Percentiles rank a stretch among this genome's conserved stretches.
These are phyloP conservation scores for Fusarium avenaceum DNA, from an alignment of 2,329 filamentous ascomycete genomes.

Conservation along the genomic window DNA sequence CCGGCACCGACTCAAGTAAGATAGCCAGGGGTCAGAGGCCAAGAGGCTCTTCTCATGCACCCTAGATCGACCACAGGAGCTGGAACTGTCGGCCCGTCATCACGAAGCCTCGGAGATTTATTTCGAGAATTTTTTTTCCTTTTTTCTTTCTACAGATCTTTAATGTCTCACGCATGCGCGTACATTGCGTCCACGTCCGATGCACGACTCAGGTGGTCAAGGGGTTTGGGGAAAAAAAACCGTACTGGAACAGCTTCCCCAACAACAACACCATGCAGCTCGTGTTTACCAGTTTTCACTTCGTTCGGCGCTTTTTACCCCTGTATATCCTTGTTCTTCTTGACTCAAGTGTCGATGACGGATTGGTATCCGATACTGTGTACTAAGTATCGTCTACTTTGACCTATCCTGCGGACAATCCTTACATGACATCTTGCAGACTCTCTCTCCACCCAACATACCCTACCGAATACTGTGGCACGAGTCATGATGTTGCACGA, in stretches of 20 bases:
- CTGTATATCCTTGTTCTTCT: conserved; percentile 18
- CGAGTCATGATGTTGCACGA: conserved; percentile 23
- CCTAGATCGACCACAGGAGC: conserved; percentile 33
- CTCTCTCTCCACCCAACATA: conserved; percentile 12
- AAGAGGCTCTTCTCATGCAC: conserved; percentile 24
- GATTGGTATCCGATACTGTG: conserved; percentile 7
- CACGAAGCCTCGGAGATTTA: conserved; percentile 21
- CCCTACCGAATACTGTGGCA: background rate
- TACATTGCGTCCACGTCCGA: conserved; percentile 34
- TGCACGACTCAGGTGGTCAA: conserved; percentile 36
- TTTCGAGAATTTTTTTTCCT: background rate
- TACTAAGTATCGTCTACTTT: conserved; percentile 37
- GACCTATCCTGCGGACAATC: conserved; percentile 1
- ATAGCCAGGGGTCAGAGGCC: conserved; percentile 5
- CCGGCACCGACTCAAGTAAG: conserved; percentile 27
- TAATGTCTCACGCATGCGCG: background rate
- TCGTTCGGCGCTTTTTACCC: conserved; percentile 20
- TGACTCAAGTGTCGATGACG: conserved; percentile 33
- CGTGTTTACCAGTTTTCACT: conserved; percentile 23
- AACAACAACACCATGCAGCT: conserved; percentile 24
- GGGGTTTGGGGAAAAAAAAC: conserved; percentile 10
- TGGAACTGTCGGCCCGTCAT: conserved; percentile 40
- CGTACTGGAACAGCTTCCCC: conserved; percentile 28
- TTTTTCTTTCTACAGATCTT: background rate
- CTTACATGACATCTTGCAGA: conserved; percentile 5